These are phyloP conservation scores for Globisporangium nagaii DNA, from an alignment of 352 stramenopile species.

Conservation along the genomic window DNA sequence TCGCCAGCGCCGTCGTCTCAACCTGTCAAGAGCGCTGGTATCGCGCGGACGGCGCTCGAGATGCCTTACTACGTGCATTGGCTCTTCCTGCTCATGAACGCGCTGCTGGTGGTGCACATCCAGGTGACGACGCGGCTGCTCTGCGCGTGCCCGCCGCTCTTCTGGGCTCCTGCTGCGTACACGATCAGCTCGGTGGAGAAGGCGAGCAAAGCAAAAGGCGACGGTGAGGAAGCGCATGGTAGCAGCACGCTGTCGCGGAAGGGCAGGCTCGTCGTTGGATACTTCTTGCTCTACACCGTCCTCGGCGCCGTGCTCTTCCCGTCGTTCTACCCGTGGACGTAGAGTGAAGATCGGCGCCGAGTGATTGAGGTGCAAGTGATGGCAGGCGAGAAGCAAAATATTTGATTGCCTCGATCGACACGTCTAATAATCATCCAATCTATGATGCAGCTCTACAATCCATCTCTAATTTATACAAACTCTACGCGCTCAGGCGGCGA, in stretches of 20 bases:
- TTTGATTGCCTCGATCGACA: too few species aligned
- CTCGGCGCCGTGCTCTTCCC: conserved; percentile 64
- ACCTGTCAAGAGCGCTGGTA: too few species aligned
- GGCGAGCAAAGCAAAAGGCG: too few species aligned
- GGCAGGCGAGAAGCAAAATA: too few species aligned
- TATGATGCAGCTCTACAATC: conserved; percentile 19
- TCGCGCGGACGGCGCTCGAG: conserved; percentile 10
- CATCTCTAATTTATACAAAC: conserved; percentile 7
- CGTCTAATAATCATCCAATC: too few species aligned
- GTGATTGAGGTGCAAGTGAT: too few species aligned
- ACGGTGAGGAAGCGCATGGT: background rate
- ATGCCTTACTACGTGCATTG: conserved; percentile 66
- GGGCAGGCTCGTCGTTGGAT: conserved; percentile 38
- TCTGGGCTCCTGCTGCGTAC: conserved; percentile 59
- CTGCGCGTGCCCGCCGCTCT: conserved; percentile 66
- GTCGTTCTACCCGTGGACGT: conserved; percentile 85
- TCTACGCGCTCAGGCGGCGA: conserved; percentile 9
- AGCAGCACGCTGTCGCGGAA: conserved; percentile 10
- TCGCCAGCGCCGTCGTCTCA: too few species aligned
- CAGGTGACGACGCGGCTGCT: conserved; percentile 83
- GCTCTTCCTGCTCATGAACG: conserved; percentile 71
- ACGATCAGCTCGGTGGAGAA: conserved; percentile 7
- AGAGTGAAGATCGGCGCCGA: too few species aligned
- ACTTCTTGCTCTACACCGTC: conserved; percentile 70
- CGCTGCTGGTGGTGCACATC: conserved; percentile 77